Evolutionary conservation across 2,329 filamentous ascomycete genomes (phyloP).

Genomic region (Cytospora piceae): DNA sequence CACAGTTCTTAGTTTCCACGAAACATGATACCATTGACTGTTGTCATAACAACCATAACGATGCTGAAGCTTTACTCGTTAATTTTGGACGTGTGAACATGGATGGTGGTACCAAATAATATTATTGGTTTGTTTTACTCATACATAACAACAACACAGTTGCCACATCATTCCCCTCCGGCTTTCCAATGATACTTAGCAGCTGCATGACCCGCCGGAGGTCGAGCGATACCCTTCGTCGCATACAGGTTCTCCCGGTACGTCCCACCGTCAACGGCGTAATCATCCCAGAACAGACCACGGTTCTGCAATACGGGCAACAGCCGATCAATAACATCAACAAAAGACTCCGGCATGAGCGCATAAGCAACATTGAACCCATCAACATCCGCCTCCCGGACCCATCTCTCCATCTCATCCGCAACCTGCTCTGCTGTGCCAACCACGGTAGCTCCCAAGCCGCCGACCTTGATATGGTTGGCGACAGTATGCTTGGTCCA

Average conservation of each 20-base stretch:
- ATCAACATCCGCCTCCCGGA: constrained; percentile 26
- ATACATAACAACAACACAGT: background rate
- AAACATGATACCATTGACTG: background rate
- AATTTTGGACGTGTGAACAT: background rate
- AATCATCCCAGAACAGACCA: constrained; percentile 60
- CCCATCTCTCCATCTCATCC: constrained; percentile 30
- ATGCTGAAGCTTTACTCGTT: background rate
- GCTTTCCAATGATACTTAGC: constrained; percentile 27
- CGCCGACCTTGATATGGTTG: constrained; percentile 33
- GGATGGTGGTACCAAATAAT: no score
- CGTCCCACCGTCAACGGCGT: constrained; percentile 59
- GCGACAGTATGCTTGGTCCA: constrained; percentile 33
- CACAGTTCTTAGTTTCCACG: background rate
- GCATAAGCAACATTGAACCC: constrained; percentile 55
- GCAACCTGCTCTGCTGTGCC: constrained; percentile 27
- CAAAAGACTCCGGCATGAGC: constrained; percentile 69
- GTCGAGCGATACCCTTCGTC: constrained; percentile 42
- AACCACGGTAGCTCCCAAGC: constrained; percentile 29
- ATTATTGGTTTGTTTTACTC: no score
- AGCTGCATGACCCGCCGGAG: constrained; percentile 17
- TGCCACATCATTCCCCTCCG: constrained; percentile 28
- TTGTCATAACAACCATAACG: background rate
- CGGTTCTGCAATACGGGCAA: constrained; percentile 65
- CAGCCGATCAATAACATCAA: constrained; percentile 67
- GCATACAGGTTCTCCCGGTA: constrained; percentile 65